These are phyloP conservation scores for Ophidiomyces ophidiicola DNA, from an alignment of 2,329 filamentous ascomycete genomes.

Conservation along the genomic window DNA sequence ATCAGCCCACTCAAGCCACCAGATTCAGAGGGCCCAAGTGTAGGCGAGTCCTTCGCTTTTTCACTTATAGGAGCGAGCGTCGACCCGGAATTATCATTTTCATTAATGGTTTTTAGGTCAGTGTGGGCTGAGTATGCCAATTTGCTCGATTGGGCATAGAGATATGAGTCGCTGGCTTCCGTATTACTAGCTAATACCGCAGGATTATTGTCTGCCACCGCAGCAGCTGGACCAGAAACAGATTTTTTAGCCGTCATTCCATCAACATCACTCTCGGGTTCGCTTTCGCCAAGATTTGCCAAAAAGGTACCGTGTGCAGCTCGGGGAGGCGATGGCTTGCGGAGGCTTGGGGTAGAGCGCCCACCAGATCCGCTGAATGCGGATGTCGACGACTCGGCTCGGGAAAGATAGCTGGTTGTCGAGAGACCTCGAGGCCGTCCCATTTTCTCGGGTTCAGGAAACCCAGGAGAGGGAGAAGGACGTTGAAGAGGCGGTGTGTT, in stretches of 20 bases:
- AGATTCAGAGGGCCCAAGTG: conserved; percentile 49
- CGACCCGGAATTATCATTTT: conserved; percentile 20
- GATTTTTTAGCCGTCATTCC: conserved; percentile 20
- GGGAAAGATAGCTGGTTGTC: conserved; percentile 28
- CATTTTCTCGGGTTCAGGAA: conserved; percentile 16
- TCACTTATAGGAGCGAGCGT: conserved; percentile 12
- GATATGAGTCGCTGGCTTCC: conserved; percentile 18
- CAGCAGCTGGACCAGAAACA: conserved; percentile 18
- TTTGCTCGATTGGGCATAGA: conserved; percentile 17
- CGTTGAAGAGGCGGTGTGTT: conserved; percentile 44
- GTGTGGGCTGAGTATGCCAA: conserved; percentile 22
- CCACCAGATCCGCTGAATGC: conserved; percentile 24
- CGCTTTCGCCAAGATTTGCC: conserved; percentile 27
- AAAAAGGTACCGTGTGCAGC: conserved; percentile 25
- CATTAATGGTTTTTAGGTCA: conserved; percentile 32
- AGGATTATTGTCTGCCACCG: conserved; percentile 26
- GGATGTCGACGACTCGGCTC: conserved; percentile 29
- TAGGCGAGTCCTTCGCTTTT: conserved; percentile 56
- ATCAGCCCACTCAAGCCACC: conserved; percentile 67
- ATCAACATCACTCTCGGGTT: conserved; percentile 28
- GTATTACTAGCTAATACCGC: conserved; percentile 27
- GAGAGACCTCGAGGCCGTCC: conserved; percentile 26
- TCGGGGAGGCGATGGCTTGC: conserved; percentile 22
- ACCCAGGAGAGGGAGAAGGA: conserved; percentile 12
- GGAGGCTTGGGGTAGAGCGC: background rate